A percentile compares a stretch with the other conserved stretches of the same genome.
Conservation (phyloP, 1,139 yeast genomes). For the Diutina scorzettiae region DNA sequence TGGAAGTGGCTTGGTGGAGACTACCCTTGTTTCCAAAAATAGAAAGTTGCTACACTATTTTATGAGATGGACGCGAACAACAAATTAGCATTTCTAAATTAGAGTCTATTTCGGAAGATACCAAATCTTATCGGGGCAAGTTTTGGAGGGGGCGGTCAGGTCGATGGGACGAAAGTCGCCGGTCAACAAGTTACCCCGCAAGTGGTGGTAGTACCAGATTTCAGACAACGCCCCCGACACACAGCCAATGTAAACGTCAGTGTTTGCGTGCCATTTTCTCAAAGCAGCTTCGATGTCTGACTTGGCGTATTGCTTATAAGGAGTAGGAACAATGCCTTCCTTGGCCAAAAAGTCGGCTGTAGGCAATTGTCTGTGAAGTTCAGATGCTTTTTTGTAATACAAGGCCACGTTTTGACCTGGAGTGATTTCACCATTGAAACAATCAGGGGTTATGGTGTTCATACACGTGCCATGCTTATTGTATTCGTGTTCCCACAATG, state of each 20-base stretch:
- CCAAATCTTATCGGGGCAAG: constrained; percentile 8
- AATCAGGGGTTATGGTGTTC: constrained; percentile 26
- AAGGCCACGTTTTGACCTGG: constrained; percentile 22
- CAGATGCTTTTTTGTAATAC: constrained; percentile 23
- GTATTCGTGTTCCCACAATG: constrained; percentile 32
- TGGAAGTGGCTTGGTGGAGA: no score
- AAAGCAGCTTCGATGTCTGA: constrained; percentile 23
- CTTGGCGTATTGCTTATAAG: constrained; percentile 17
- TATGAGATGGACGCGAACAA: no score
- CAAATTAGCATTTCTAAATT: no score
- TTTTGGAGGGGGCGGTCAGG: constrained; percentile 8
- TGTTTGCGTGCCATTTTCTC: constrained; percentile 17
- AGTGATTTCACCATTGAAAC: constrained; percentile 22
- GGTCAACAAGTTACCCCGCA: constrained; percentile 25
- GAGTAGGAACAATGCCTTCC: constrained; percentile 25
- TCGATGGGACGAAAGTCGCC: constrained; percentile 24
- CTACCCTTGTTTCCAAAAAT: no score
- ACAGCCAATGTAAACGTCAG: constrained; percentile 26
- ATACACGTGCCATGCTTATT: constrained; percentile 37
- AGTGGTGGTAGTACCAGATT: constrained; percentile 27
- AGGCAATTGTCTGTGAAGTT: constrained; percentile 22
- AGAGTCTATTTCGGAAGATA: constrained; percentile 7
- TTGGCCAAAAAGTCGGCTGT: constrained; percentile 23
- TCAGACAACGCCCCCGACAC: constrained; percentile 22
- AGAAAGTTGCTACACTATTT: no score